Evolutionary conservation across 352 stramenopile species (phyloP), one percentile per base, ranked within the genome.

Genomic region (Phytophthora meadii): DNA sequence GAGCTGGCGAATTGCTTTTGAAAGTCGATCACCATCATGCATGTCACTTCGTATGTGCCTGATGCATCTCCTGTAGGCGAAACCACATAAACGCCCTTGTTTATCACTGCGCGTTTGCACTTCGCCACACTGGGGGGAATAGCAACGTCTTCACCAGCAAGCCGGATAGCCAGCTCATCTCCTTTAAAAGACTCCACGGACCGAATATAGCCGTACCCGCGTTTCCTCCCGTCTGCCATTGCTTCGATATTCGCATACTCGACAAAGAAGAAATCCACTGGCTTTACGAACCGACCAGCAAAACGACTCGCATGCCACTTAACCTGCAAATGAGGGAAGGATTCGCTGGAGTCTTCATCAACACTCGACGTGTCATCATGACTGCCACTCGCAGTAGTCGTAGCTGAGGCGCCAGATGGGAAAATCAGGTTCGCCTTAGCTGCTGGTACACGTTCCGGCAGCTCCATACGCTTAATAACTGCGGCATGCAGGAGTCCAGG

Each of bases 291-390:
- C 1, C 86, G 80, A 0, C 86, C 87, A 2, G 86, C 86, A 36
- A 95, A 92, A 17, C 86, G 83, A 66, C 83, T 93, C 41, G 86
- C 88, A 62, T 94, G 88, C 88, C 88, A 95, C 61, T 95, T 95
- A 47, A 95, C 82, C 52, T 90, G 78, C 30, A 94, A 69, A 15
- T 88, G 79, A 11, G 86, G 88, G 36, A 93, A 90, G 32, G 70
- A 77, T 28, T 74, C 73, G 25, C 57, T 52, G 4, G 48, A 50
- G 8, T 79, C 76, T 40, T 90, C 81, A 40, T 84, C 74, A 24
- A 71, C 56, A 48, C 68, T 84, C 9, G 79, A 84, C 17, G 61
- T 71, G 27, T 84, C 83, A 10, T 77, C 71, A 39, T 77, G 67
- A 61, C 68, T 79, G 3, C 65, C 55, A 61, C 77, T 62, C 4